Evolutionary conservation across 768 basidiomycete genomes (phyloP).

Genomic region (Psilocybe subaeruginosa): DNA sequence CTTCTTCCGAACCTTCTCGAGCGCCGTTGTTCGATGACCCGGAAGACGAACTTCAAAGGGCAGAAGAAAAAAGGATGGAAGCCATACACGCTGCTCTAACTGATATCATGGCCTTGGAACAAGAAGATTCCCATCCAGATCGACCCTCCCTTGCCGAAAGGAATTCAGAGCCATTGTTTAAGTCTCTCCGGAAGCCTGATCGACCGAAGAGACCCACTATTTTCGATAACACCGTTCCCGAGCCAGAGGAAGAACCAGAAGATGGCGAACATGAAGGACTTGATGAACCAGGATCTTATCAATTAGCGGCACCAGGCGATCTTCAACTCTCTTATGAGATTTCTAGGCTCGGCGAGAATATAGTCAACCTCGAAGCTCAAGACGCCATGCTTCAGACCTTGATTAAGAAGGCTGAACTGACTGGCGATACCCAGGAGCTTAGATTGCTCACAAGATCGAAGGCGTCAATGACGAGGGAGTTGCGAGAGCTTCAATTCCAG

Average conservation of each 20-base stretch:
- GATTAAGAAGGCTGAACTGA: constrained; percentile 93
- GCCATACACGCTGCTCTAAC: constrained; percentile 96
- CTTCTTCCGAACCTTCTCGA: constrained; percentile 52
- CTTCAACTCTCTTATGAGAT: constrained; percentile 90
- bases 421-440: constrained; percentile 87
- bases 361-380: constrained; percentile 78
- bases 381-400: constrained; percentile 83
- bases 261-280: constrained; percentile 23
- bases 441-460: constrained; percentile 82
- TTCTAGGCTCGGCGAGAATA: constrained; percentile 71
- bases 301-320: constrained; percentile 86
- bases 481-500: constrained; percentile 86
- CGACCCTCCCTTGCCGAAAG: constrained; percentile 20
- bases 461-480: constrained; percentile 78
- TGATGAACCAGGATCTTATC: constrained; percentile 54
- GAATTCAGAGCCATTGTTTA: constrained; percentile 28
- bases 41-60: constrained; percentile 68
- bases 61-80: constrained; percentile 87
- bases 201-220: constrained; percentile 17
- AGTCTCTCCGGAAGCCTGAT: constrained; percentile 23
- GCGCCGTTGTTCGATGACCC: constrained; percentile 84
- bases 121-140: constrained; percentile 30
- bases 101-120: constrained; percentile 90
- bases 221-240: constrained; percentile 15
- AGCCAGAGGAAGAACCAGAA: constrained; percentile 18